Evolutionary conservation across 768 basidiomycete genomes (phyloP), one percentile per base, ranked within the genome.

Genomic region (Dioszegia aurantiaca): DNA sequence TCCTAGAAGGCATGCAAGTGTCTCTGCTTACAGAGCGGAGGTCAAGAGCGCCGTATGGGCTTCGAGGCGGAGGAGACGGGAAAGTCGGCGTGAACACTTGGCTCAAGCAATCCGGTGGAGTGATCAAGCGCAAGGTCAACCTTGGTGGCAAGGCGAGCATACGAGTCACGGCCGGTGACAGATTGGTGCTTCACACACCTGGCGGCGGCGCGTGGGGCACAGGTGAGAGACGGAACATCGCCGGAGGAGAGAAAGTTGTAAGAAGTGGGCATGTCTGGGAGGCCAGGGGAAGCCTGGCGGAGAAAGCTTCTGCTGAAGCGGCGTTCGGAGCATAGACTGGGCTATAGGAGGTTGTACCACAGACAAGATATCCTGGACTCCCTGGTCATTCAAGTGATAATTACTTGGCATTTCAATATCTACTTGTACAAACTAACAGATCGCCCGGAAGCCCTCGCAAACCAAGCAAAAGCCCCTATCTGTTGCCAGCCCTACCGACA

Each of bases 201-300:
- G 57, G 57, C 26, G 57, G 57, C 16, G 67, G 58, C 11, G 67
- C 57, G 8, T 65, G 61, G 66, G 69, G 58, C 8, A 47, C 19
- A 27, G 47, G 28, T 31, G 64, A 54, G 12, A 58, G 64, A 41
- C 55, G 58, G 55, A 40, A 53, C 27, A 16, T 16, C 23, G 24
- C 24, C 8, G 37, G 24, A 12, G 36, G n/a, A 3, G 31, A n/a
- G 23, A 55, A 55, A 62, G 60, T 58, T 62, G 45, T 51, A 37
- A 54, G 28, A 55, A 30, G 54, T 27, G 64, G 63, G 51, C 36
- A 39, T 46, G 44, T 10, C 2, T 75, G 70, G 72, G 70, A 70
- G 49, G 44, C 71, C 11, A 67, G 76, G 39, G 78, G 78, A 0
- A 73, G 70, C 54, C 52, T 77, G 53, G 77, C 73, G 1, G 76